A percentile compares a stretch with the other conserved stretches of the same genome.
Evolutionary conservation across 1,284 basidiomycete species (phyloP).

Genomic region (Coniophora puteana): DNA sequence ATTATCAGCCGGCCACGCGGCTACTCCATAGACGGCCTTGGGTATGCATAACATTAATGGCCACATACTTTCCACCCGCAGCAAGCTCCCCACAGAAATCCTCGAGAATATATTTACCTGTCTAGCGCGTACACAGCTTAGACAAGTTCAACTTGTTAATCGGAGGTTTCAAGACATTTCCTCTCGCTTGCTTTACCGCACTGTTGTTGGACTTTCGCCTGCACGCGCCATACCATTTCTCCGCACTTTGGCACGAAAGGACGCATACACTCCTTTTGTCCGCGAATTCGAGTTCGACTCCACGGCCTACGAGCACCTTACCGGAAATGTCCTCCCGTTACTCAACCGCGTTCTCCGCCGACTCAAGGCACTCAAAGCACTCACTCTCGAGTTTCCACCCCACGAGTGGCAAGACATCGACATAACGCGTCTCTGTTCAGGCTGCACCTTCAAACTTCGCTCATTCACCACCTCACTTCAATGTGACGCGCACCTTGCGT

Average conservation of each 20-base stretch:
- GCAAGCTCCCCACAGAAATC: no score
- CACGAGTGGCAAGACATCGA: no score
- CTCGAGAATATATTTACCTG: no score
- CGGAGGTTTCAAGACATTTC: conserved; percentile 40
- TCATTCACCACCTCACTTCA: conserved; percentile 50
- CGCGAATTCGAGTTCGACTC: conserved; percentile 42
- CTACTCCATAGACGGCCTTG: no score
- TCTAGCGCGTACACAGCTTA: no score
- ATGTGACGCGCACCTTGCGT: conserved; percentile 41
- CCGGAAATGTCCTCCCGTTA: conserved; percentile 44
- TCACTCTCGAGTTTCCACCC: conserved; percentile 45
- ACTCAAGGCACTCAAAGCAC: conserved; percentile 35
- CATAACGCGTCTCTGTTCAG: no score
- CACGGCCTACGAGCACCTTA: conserved; percentile 26
- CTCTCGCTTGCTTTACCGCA: conserved; percentile 43
- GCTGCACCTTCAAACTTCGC: conserved; percentile 38
- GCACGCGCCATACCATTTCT: conserved; percentile 34
- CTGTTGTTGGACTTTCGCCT: conserved; percentile 34
- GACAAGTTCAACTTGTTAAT: no score
- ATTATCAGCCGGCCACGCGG: no score
- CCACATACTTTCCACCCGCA: no score
- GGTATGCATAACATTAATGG: no score
- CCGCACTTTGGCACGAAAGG: conserved; percentile 33
- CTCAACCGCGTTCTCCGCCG: conserved; percentile 39
- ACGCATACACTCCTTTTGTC: conserved; percentile 35